Evolutionary conservation across 352 stramenopile genomes (phyloP), one percentile per base, ranked within the genome.

Genomic region (Elongisporangium undulatum): DNA sequence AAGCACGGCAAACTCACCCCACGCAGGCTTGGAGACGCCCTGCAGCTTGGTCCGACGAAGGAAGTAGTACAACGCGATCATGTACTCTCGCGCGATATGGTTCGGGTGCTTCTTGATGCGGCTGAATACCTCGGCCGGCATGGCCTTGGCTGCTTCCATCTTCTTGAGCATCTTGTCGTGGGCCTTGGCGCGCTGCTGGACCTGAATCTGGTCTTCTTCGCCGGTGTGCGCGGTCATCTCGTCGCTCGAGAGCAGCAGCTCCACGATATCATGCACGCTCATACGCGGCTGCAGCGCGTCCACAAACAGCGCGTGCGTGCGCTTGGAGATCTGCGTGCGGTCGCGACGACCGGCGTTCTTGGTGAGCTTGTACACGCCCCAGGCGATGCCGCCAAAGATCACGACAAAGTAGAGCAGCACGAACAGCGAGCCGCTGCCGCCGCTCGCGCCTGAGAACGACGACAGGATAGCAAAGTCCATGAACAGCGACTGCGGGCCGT

Each of bases 91-190:
- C 19, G 80, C 82, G 41, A 90, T 77, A 0, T 76, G 77, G 49
- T 94, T 65, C 26, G 74, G 64, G 56, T 92, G 80, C 64, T 94
- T 94, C 71, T 88, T 89, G 63, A 94, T 90, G 29, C 84, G 84
- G 8, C 63, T 67, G 15, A 90, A 66, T 22, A 84, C 70, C 54
- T 90, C 82, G 13, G 55, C 58, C 0, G 84, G 82, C 19, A 94
- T 64, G 19, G 69, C 81, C 49, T 85, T 89, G 4, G 75, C 80
- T 1, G 67, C 72, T 49, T 92, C 84, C 77, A 92, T 92, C 64
- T 89, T 92, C 66, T 92, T 94, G 12, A 88, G 63, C 5, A 94
- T 58, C 61, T 94, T 94, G 56, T 90, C 81, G 58, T 91, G 82
- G 1, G 80, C 77, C 55, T 89, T 89, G 2, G 70, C 51, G 52